These are phyloP conservation scores for Calocera viscosa DNA, from an alignment of 768 basidiomycete species.

Conservation along the genomic window DNA sequence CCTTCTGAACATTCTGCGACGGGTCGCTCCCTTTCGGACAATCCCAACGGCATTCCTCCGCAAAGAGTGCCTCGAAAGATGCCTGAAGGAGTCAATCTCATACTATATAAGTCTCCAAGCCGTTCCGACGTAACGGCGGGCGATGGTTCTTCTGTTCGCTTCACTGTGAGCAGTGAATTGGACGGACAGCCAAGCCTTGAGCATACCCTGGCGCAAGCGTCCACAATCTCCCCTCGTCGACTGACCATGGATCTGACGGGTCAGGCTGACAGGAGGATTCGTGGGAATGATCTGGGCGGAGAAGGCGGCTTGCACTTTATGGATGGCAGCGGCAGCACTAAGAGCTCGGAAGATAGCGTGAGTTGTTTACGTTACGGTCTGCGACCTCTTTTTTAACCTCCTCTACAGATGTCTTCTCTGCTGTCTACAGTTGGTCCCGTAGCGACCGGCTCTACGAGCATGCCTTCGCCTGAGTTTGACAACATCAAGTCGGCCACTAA, in stretches of 20 bases:
- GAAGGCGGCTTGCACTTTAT: neutral
- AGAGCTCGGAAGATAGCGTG: neutral
- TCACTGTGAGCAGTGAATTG: slow-evolving; percentile 69
- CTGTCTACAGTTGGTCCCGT: neutral
- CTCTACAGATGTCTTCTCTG: neutral
- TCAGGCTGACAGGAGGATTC: neutral
- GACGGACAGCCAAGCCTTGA: slow-evolving; percentile 28
- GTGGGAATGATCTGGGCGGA: neutral
- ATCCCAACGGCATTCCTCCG: neutral
- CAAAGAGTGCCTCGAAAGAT: slow-evolving; percentile 2
- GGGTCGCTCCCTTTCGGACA: neutral
- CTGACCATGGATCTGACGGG: neutral
- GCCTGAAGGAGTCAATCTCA: slow-evolving; percentile 2
- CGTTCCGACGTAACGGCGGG: slow-evolving; percentile 33
- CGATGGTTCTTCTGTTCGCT: slow-evolving; percentile 46
- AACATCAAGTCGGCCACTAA: neutral
- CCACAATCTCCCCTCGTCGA: neutral
- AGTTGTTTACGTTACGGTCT: neutral
- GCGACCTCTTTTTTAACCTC: neutral
- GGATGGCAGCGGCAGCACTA: neutral
- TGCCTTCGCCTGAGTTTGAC: neutral
- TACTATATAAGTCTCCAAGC: neutral
- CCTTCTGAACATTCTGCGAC: neutral
- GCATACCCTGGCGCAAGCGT: neutral
- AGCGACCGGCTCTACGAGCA: neutral